Evolutionary conservation across 306 rosid genomes (phyloP).

Genomic region (Prunus kanzakura): DNA sequence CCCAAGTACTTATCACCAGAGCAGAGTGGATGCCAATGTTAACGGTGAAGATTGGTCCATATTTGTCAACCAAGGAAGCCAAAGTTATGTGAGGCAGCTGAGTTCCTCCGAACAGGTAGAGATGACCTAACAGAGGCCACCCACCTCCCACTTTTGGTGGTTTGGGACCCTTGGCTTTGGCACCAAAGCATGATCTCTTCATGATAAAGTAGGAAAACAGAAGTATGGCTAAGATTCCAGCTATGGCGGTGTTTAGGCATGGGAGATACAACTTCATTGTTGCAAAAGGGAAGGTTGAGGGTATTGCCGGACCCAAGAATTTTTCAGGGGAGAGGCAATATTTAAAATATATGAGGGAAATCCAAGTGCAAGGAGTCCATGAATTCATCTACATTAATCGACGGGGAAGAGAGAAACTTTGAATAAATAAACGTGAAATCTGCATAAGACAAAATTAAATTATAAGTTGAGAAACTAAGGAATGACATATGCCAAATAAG

Average conservation of each 20-base stretch:
- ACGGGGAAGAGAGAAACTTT: no score
- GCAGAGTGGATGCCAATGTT: conserved; percentile 26
- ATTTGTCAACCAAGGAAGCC: conserved; percentile 43
- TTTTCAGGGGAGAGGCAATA: no score
- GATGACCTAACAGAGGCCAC: conserved; percentile 73
- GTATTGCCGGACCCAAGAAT: no score
- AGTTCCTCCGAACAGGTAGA: conserved; percentile 31
- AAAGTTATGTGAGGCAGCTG: conserved; percentile 38
- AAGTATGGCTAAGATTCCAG: conserved; percentile 16
- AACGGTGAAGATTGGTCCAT: conserved; percentile 34
- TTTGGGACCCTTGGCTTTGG: background rate
- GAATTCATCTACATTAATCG: no score
- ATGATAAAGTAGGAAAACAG: conserved; percentile 13
- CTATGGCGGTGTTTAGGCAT: background rate
- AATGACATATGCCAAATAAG: no score
- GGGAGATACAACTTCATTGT: conserved; percentile 9
- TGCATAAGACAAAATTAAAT: no score
- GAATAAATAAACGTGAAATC: no score
- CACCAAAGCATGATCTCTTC: background rate
- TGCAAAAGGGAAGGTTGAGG: background rate
- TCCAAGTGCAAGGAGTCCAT: no score
- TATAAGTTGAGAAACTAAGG: no score
- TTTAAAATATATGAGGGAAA: no score
- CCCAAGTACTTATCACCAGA: conserved; percentile 33
- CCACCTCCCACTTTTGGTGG: conserved; percentile 52